Percentiles rank a stretch among this genome's conserved stretches.
phyloP scores from a whole-genome alignment of 75 land plant genomes.

The Cupressus sempervirens region DNA sequence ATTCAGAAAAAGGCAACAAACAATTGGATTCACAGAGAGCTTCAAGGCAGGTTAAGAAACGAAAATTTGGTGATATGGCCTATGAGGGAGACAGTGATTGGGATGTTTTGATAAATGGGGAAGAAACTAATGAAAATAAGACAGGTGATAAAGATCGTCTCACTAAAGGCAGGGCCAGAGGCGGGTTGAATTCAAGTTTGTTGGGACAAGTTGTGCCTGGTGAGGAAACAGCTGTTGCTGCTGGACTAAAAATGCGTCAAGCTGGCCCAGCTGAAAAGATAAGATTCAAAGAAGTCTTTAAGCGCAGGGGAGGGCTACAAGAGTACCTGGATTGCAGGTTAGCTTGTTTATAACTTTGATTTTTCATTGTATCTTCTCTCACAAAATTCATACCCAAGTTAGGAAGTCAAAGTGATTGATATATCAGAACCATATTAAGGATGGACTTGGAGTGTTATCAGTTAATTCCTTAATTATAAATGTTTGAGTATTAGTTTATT shows the following conservation, averaged over 20 bases:
- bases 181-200: constrained; percentile 15
- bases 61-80: constrained; percentile 76
- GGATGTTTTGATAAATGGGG: constrained; percentile 64
- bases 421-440: not conserved
- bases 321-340: constrained; percentile 97
- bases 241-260: constrained; percentile 72
- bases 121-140: constrained; percentile 32
- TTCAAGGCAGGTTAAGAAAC: constrained; percentile 47
- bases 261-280: constrained; percentile 75
- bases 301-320: constrained; percentile 86
- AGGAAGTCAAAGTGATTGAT: not conserved
- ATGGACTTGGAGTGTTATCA: not conserved
- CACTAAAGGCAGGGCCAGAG: constrained; percentile 26
- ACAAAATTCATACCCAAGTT: not conserved
- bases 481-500: not conserved
- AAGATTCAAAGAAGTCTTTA: constrained; percentile 82
- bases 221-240: constrained; percentile 80
- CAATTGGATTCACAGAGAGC: constrained; percentile 29
- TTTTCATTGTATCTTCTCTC: not conserved
- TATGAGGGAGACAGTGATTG: constrained; percentile 91
- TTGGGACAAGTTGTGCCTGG: constrained; percentile 36
- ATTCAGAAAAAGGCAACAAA: constrained; percentile 24
- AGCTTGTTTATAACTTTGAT: constrained; percentile 4
- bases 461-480: not conserved
- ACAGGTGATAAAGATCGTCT: constrained; percentile 24